These are phyloP conservation scores for Amoebophrya sp. DNA, from an alignment of 169 alveolate genomes.

Conservation along the genomic window DNA sequence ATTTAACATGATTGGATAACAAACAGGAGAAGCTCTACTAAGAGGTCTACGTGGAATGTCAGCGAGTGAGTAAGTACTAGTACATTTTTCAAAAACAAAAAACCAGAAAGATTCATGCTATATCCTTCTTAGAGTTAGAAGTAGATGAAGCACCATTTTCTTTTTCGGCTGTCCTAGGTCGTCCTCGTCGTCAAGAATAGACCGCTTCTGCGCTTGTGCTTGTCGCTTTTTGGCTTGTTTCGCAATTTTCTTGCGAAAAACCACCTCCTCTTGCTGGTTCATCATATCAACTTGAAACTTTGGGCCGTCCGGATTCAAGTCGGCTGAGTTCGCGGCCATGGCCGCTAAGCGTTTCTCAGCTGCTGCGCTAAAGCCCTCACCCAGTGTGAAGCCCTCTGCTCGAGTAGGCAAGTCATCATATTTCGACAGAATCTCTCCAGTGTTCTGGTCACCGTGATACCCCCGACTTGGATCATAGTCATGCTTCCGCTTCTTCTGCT, in stretches of 20 bases:
- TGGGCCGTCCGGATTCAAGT: background rate
- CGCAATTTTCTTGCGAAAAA: background rate
- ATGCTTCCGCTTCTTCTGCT: background rate
- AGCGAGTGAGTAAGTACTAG: too few relatives aligned
- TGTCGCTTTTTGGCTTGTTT: background rate
- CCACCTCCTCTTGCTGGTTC: background rate
- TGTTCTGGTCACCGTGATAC: background rate
- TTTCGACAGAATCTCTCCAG: background rate
- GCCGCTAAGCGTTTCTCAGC: background rate
- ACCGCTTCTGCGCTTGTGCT: background rate
- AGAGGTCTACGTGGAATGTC: too few relatives aligned
- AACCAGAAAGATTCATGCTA: too few relatives aligned
- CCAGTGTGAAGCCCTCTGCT: background rate
- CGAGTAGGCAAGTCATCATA: background rate
- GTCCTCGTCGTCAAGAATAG: background rate
- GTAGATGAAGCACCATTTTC: too few relatives aligned
- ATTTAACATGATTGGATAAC: too few relatives aligned
- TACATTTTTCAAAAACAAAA: too few relatives aligned
- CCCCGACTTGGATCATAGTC: background rate
- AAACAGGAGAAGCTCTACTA: too few relatives aligned
- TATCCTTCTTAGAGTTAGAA: too few relatives aligned
- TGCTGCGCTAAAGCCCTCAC: background rate
- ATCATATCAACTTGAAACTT: background rate
- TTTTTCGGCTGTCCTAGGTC: background rate
- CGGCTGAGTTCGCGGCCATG: background rate